Evolutionary conservation across 2,329 filamentous ascomycete species (phyloP), one percentile per base, ranked within the genome.

Genomic region (Pseudocercospora crystallina): DNA sequence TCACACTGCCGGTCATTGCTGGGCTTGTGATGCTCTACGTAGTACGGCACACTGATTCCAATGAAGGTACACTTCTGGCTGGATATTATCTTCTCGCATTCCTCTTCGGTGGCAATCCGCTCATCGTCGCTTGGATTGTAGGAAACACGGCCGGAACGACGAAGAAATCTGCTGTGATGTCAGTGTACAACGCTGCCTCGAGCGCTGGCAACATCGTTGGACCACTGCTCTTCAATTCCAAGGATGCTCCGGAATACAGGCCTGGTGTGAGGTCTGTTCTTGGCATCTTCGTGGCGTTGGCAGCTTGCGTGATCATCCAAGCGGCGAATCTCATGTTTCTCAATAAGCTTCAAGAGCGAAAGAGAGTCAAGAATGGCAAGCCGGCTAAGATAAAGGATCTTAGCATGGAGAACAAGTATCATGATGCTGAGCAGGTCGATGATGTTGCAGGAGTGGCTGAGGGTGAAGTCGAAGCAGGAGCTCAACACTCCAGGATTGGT

Each of bases 101-200:
- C 65, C 70, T 87, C 8, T 87, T 83, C 54, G 82, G 82, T 1
- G 81, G 79, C 1, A 86, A 85, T 59, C 84, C 84, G 0, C 71
- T 88, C 8, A 79, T 86, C 20, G 80, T 87, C 0, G 78, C 81
- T 0, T 89, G 85, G 85, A 83, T 87, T 50, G 77, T 87, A 5
- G 82, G 79, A 7, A 88, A 88, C 65, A 86, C 83, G 0, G 85
- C 76, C 0, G 85, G 85, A 5, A 80, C 78, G 12, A 86, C 84
- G 2, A 87, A 88, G 68, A 85, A 84, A 62, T 82, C 82, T 0
- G 74, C 80, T 42, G 76, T 83, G 34, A 83, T 86, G 76, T 80
- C 79, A 0, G 69, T 85, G 0, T 87, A 81, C 72, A 84, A 85
- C 58, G 82, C 80, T 1, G 83, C 80, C 0, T 76, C 77, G 2